These are phyloP conservation scores for Hypoxylon sp. DNA, from an alignment of 2,329 filamentous ascomycete genomes.

Conservation along the genomic window DNA sequence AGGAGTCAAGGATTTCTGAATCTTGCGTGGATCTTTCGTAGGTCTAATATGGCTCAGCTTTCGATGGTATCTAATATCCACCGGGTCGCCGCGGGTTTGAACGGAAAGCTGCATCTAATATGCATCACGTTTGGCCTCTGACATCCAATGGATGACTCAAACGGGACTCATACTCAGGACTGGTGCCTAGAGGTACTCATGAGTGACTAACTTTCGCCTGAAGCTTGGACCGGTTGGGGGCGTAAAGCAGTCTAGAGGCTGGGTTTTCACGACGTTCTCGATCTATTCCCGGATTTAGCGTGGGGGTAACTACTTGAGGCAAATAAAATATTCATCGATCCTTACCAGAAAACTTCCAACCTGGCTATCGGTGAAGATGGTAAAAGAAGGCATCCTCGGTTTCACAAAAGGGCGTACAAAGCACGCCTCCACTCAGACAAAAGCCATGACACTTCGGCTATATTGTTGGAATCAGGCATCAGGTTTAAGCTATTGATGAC, in stretches of 20 bases:
- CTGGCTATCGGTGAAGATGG: not conserved
- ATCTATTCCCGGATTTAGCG: not conserved
- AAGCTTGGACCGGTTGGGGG: not conserved
- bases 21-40: not conserved
- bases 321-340: not conserved
- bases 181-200: not conserved
- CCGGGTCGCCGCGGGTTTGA: not conserved
- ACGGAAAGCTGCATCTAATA: not conserved
- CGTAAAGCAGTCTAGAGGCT: not conserved
- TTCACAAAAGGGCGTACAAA: not conserved
- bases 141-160: not conserved
- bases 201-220: not conserved
- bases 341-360: not conserved
- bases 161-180: not conserved
- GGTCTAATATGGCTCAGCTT: not conserved
- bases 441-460: not conserved
- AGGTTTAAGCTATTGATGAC: not conserved
- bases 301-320: not conserved
- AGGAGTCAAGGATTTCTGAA: not conserved
- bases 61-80: not conserved
- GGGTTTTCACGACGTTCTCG: not conserved
- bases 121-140: not conserved
- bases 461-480: not conserved
- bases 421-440: not conserved
- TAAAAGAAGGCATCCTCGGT: not conserved